Base-by-base conservation (phyloP, 1,284 basidiomycete species). In the Xerocomus alliaceus region DNA sequence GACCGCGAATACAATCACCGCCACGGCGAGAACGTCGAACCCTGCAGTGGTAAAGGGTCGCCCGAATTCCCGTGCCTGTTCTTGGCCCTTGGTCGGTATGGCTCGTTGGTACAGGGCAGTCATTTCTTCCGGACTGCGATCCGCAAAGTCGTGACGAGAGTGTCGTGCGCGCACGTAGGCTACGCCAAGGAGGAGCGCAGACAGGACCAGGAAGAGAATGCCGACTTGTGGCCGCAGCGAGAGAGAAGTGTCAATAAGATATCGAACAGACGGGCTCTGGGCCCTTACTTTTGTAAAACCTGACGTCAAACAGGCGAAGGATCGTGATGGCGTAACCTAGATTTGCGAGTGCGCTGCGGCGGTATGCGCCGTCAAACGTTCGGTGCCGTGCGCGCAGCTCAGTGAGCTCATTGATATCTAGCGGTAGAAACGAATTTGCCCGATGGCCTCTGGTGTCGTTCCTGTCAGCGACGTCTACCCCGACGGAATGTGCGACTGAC, bases 331-430 rank as follows among this genome's bases (percentile, higher is more conserved):
- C 83, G 70, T 91, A 93, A 1, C 91, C 88, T 4, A 94, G 81
- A 67, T 87, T 87, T 22, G 86, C 86, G 12, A 95, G 80, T 1
- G 91, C 91, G 1, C 88, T 91, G 31, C 93, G 85, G 34, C 83
- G 82, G 71, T 94, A 94, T 28, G 92, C 92, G 24, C 92, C 92
- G 61, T 92, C 84, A 69, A 93, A 93, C 1, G 92, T 94, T 47
- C 92, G 81, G 66, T 91, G 89, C 32, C 90, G 83, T 1, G 92
- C 92, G 24, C 92, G 84, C 26, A 93, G 77, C 72, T 94, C 91
- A 17, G 87, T 85, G 54, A 92, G 83, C 70, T 92, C 89, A 54
- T 82, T 81, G 24, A 86, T 69, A 71, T 91, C 90, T 22, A 79
- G 67, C 1, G 87, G 78, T 26, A 79, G 73, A 68, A 89, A 90